Conservation (phyloP, 1,139 yeast species). For the Sugiyamaella paludigena region DNA sequence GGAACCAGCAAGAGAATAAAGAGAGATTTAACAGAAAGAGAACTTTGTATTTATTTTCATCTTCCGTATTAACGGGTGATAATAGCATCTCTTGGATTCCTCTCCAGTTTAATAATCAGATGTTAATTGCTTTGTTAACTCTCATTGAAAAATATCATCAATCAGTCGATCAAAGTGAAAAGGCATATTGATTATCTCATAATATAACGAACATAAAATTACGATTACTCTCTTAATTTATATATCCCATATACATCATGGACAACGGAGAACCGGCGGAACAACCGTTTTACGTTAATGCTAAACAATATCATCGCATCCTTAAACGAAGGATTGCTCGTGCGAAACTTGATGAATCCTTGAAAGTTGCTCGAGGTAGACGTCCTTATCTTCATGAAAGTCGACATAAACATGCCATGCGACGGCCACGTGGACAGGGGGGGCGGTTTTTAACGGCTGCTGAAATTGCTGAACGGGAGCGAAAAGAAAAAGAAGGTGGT, state of each 20-base stretch:
- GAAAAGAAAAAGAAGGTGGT: conserved; percentile 42
- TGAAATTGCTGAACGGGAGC: conserved; percentile 84
- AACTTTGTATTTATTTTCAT: too few relatives aligned
- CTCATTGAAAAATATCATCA: too few relatives aligned
- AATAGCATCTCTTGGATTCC: too few relatives aligned
- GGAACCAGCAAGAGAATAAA: too few relatives aligned
- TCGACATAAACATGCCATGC: conserved; percentile 98
- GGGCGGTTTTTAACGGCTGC: conserved; percentile 96
- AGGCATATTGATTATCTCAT: too few relatives aligned
- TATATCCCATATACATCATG: conserved; percentile 7
- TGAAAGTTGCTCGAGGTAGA: conserved; percentile 85
- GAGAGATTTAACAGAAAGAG: too few relatives aligned
- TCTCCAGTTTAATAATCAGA: too few relatives aligned
- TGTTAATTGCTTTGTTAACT: too few relatives aligned
- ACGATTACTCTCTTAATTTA: neutral
- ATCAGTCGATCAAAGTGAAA: too few relatives aligned
- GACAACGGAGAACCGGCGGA: conserved; percentile 45
- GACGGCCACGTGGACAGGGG: conserved; percentile 98
- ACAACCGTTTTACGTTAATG: conserved; percentile 96
- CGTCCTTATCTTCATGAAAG: conserved; percentile 96
- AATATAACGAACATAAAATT: too few relatives aligned
- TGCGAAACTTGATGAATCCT: conserved; percentile 85
- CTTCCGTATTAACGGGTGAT: too few relatives aligned
- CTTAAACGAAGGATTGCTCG: conserved; percentile 89
- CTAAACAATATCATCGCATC: conserved; percentile 94